Percentiles rank a stretch among this genome's conserved stretches.
Conservation (phyloP, 306 rosid species). For the Begonia masoniana region DNA sequence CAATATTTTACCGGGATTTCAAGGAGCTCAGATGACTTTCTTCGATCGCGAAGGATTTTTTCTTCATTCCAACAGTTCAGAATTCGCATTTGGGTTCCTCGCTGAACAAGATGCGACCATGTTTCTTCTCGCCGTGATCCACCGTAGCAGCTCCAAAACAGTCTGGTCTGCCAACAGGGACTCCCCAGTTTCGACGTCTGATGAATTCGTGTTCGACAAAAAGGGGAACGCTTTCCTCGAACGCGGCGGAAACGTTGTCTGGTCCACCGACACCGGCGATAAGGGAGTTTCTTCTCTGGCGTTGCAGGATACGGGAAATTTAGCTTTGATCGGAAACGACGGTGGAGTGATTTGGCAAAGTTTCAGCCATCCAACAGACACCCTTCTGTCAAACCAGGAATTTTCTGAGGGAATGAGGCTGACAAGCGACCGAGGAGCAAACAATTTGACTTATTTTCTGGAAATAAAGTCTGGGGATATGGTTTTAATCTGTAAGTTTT, state of each 20-base stretch:
- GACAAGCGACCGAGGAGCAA: slow-evolving; percentile 30
- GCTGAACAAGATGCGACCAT: slow-evolving; percentile 26
- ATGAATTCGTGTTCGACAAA: slow-evolving; percentile 42
- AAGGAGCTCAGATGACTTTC: slow-evolving; percentile 57
- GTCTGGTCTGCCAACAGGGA: slow-evolving; percentile 79
- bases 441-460: slow-evolving; percentile 45
- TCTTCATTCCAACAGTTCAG: slow-evolving; percentile 32
- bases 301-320: slow-evolving; percentile 59
- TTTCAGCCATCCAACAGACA: slow-evolving; percentile 73
- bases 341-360: slow-evolving; percentile 56
- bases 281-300: slow-evolving; percentile 48
- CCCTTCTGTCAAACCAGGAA: slow-evolving; percentile 57
- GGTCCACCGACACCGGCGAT: slow-evolving; percentile 45
- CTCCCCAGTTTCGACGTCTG: slow-evolving; percentile 53
- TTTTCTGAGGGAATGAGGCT: slow-evolving; percentile 67
- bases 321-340: slow-evolving; percentile 43
- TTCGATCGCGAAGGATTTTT: slow-evolving; percentile 52
- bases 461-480: slow-evolving; percentile 61
- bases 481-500: slow-evolving; percentile 49
- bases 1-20: slow-evolving; percentile 25
- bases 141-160: slow-evolving; percentile 9
- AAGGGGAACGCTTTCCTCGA: slow-evolving; percentile 41
- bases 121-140: slow-evolving; percentile 35
- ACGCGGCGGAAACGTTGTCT: slow-evolving; percentile 32
- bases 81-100: slow-evolving; percentile 49